phyloP scores from a whole-genome alignment of 1,284 basidiomycete species.

The Cutaneotrichosporon dermatis region DNA sequence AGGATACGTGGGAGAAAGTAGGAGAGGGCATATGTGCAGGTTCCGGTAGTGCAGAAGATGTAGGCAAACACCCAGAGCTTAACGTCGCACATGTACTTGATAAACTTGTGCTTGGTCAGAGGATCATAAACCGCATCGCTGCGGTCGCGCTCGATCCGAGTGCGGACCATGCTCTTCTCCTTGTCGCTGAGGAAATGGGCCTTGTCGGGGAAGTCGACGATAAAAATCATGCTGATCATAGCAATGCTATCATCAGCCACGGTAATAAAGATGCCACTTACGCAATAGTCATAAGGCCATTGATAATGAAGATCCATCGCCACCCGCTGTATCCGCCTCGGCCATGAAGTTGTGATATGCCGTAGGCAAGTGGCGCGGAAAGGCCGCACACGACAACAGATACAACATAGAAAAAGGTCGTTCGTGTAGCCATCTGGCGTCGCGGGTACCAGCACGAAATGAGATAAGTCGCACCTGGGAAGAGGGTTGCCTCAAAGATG shows the following conservation, averaged over 20 bases:
- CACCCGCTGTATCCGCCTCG: constrained; percentile 10
- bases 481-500: constrained; percentile 42
- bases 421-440: constrained; percentile 44
- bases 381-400: constrained; percentile 17
- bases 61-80: constrained; percentile 51
- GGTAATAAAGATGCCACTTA: neutral
- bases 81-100: constrained; percentile 42
- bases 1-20: constrained; percentile 52
- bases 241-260: constrained; percentile 11
- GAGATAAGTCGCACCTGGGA: no score
- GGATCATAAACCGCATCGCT: constrained; percentile 47
- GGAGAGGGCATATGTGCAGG: constrained; percentile 21
- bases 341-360: constrained; percentile 10
- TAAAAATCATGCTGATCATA: neutral
- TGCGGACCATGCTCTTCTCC: constrained; percentile 8
- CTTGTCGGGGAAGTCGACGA: constrained; percentile 20
- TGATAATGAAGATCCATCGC: constrained; percentile 15
- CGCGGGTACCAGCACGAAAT: constrained; percentile 51
- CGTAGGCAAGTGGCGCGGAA: constrained; percentile 6
- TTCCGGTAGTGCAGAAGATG: constrained; percentile 33
- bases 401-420: constrained; percentile 4
- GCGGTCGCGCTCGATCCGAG: constrained; percentile 17
- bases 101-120: constrained; percentile 40
- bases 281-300: constrained; percentile 9
- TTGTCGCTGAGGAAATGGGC: constrained; percentile 12